Evolutionary conservation across 176 grass and related monocot genomes (phyloP).

Genomic region (Carex pumila): DNA sequence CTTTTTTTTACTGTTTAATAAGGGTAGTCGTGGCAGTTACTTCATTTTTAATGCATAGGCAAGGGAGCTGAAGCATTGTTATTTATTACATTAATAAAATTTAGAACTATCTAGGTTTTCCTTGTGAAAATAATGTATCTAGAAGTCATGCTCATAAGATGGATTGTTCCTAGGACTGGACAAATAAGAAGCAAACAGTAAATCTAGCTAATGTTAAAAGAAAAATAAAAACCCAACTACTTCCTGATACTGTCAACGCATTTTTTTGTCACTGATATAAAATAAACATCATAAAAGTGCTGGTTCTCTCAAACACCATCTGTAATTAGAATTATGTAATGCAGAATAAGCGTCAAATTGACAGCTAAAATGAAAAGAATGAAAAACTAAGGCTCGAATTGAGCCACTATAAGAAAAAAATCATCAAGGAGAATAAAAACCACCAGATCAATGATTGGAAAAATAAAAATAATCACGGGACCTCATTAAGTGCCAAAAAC

Average conservation of each 20-base stretch:
- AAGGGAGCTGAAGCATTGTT: background rate
- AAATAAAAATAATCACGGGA: background rate
- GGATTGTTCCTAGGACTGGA: background rate
- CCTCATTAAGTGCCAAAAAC: slow-evolving; percentile 8
- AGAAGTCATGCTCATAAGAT: background rate
- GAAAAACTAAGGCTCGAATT: background rate
- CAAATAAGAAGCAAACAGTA: background rate
- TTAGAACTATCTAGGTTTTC: background rate
- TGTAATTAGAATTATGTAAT: background rate
- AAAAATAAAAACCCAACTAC: background rate
- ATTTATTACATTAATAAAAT: background rate
- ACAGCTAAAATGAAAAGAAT: background rate
- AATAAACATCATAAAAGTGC: background rate
- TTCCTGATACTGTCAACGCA: background rate
- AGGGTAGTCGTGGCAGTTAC: background rate
- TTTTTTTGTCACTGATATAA: too few species aligned
- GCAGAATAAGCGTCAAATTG: background rate
- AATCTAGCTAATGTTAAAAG: background rate
- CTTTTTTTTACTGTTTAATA: slow-evolving; percentile 11
- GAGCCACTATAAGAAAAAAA: background rate
- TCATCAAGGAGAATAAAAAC: background rate
- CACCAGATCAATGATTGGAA: background rate
- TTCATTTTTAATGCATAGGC: background rate
- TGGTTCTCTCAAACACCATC: background rate
- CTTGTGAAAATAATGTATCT: background rate